Base-by-base conservation (phyloP, 495 filamentous ascomycete species). In the Aspergillus indologenus region DNA sequence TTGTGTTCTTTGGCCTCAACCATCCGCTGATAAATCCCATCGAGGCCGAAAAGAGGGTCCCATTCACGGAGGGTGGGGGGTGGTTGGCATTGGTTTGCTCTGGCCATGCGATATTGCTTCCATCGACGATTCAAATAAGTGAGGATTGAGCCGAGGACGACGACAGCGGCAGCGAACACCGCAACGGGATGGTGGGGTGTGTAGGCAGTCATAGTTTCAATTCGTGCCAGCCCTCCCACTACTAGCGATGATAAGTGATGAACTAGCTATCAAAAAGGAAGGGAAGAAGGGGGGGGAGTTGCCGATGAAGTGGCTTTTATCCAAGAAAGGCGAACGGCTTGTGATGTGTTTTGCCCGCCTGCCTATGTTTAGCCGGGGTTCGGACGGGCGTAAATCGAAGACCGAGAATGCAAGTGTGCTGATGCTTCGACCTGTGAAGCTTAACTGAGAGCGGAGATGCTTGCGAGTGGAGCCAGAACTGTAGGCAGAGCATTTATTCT, bases 31-130 rank as follows among this genome's bases (percentile, higher is more conserved):
- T 46, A 54, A n/a, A 67, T 43, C 3, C 45, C 42, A 47, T 67
- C 65, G n/a, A 64, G 48, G 14, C 56, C 61, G 3, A 59, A 48
- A 24, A 63, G 46, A 11, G 57, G 61, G 40, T 63, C 57, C 11
- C 52, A 46, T 3, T 23, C 34, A 18, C 11, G 45, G 4, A 59
- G 18, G 12, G 40, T 5, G 6, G 42, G 43, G 29, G 57, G 61
- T n/a, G 59, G 56, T 43, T 58, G 45, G 23, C 65, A 67, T 8
- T 63, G 31, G 20, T 67, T 58, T 1, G 45, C 50, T n/a, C 54
- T 59, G 21, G 65, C 61, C 17, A 64, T 53, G 40, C 54, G 59
- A 26, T 57, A 56, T n/a, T 53, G 58, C 8, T 47, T 29, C 59
- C 57, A 64, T 62, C 54, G 57, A 5, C 59, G 65, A 5, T 62